Evolutionary conservation across 768 basidiomycete genomes (phyloP), one percentile per base, ranked within the genome.

Genomic region (Pilatotrama ljubarskyi): DNA sequence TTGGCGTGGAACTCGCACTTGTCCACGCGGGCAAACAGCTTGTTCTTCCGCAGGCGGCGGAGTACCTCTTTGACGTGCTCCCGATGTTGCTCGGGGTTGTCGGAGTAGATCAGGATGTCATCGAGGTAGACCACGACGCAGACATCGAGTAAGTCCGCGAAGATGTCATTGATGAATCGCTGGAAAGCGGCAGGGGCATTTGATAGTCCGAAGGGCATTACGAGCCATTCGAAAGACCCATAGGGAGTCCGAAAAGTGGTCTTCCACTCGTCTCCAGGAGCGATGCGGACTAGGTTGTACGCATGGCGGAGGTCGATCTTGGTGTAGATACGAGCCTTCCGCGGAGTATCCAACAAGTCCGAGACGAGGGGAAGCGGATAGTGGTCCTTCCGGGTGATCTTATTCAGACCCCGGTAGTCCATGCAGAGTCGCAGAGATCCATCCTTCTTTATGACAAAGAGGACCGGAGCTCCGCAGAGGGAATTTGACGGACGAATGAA

Each of bases 281-380:
- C 61, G 36, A 77, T 75, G 2, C 74, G 59, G 22, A 80, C 65
- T 15, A 76, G 74, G 63, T 80, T 74, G 60, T 73, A 80, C 0
- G 72, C 76, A 50, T 68, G 69, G 2, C 66, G 58, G 7, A 80
- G 67, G 59, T 81, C 77, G 13, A 80, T 57, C 37, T 75, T 76
- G 14, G 72, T 71, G 56, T 74, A 77, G 25, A 66, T 49, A 9
- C 59, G 60, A 0, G 72, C 66, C 4, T 58, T 58, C 15, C 61
- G 62, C 1, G 75, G 62, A 0, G 48, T 49, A 40, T 72, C 61
- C n/a, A 74, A 64, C 0, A 73, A 61, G 20, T 74, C 64, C 7
- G 53, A n/a, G 29, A 74, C 62, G 20, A 74, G 63, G 0, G 71
- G 73, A 17, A 73, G 62, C 0, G 67, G 68, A 24, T 70, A 73